phyloP scores from a whole-genome alignment of 129 eudicot species.

The Chrysanthemum seticuspe region DNA sequence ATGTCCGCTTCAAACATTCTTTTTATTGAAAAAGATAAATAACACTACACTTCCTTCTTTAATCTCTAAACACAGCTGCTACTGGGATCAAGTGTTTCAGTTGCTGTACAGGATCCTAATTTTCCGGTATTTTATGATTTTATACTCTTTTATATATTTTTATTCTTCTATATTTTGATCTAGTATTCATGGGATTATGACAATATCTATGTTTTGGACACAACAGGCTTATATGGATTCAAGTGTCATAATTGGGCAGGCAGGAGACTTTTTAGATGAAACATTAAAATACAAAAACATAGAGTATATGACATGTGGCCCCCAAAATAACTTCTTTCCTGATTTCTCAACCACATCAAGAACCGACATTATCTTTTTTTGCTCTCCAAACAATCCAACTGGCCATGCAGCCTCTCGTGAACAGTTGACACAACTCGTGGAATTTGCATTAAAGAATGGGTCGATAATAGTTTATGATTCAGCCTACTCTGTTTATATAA shows the following conservation, averaged over 20 bases:
- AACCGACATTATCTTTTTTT: constrained; percentile 83
- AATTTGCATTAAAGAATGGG: constrained; percentile 74
- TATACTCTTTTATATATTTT: neutral
- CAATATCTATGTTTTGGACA: constrained; percentile 17
- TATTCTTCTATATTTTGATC: neutral
- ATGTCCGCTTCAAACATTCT: too few relatives aligned
- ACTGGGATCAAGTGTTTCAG: constrained; percentile 74
- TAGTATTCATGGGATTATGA: constrained; percentile 3
- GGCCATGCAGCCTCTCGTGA: constrained; percentile 78
- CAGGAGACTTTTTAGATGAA: constrained; percentile 60
- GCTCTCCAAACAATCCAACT: constrained; percentile 96
- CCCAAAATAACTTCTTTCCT: constrained; percentile 71
- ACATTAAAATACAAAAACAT: constrained; percentile 60
- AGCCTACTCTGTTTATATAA: constrained; percentile 72
- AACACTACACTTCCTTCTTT: constrained; percentile 1
- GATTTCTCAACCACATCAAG: constrained; percentile 57
- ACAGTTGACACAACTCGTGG: constrained; percentile 58
- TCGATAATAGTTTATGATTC: constrained; percentile 86
- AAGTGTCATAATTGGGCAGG: constrained; percentile 87
- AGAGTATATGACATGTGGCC: constrained; percentile 83
- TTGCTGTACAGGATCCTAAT: constrained; percentile 87
- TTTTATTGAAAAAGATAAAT: neutral
- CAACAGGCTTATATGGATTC: constrained; percentile 86
- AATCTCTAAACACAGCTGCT: constrained; percentile 49
- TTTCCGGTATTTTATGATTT: constrained; percentile 58